Evolutionary conservation across 192 early-diverging fungal species (phyloP), one percentile per base, ranked within the genome.

Genomic region (Umbelopsis sp.): DNA sequence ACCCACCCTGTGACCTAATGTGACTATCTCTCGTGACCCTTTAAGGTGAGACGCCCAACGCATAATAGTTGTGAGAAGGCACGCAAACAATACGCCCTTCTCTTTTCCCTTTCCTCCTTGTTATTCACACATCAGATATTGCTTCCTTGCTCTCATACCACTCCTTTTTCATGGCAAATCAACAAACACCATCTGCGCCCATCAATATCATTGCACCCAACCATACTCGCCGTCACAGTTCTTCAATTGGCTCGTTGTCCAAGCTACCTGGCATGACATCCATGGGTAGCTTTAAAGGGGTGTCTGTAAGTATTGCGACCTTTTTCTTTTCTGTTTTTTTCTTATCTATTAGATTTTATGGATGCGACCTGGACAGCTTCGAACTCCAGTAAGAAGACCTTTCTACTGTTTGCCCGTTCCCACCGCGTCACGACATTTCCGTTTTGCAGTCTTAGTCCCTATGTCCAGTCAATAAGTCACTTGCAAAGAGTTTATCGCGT

Each of bases 271-370:
- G 18, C 30, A 61, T 61, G 55, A 35, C 55, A 23, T 4, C 55
- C 0, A 61, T 25, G 55, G 25, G 25, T 30, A 61, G 5, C 30
- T 27, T 61, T 16, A 61, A 61, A 30, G 55, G 55, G 16, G 18
- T 61, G 55, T 61, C 55, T 16, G 55, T 61, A 61, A 61, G 55
- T 61, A 35, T 61, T 35, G 25, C 27, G 55, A 61, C 55, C 30
- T 61, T 16, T 61, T n/a, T 35, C 55, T 30, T 33, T 61, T 61
- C 33, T 61, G 5, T 35, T 53, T 37, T 61, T 37, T 61, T 13
- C 2, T 61, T 33, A 25, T 33, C 21, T 18, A 35, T 33, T 61
- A 61, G 55, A 61, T 61, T 27, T 27, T 61, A 41, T 41, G 37
- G 37, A 41, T 41, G 37, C 37, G 37, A 41, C 37, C 1, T 41